Evolutionary conservation across 2,329 filamentous ascomycete genomes (phyloP).

Genomic region (Monilinia laxa): DNA sequence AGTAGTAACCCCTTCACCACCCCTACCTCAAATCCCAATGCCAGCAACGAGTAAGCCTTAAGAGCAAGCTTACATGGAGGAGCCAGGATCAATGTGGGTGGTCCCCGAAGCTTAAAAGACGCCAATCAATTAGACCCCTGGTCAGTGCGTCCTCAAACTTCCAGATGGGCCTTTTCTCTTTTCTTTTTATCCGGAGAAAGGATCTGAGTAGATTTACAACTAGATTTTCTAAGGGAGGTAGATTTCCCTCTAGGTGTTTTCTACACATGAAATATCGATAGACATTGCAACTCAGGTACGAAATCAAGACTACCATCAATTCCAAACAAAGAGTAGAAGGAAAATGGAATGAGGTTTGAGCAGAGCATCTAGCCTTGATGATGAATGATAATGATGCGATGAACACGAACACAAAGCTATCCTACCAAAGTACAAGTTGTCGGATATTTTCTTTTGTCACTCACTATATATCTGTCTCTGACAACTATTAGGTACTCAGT

Average conservation of each 20-base stretch:
- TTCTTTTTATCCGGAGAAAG: background rate
- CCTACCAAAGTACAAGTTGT: background rate
- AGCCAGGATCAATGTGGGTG: constrained; percentile 12
- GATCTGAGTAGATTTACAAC: background rate
- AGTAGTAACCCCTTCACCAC: background rate
- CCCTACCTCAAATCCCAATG: background rate
- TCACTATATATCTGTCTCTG: constrained; percentile 5
- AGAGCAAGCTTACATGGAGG: constrained; percentile 13
- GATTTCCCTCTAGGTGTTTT: background rate
- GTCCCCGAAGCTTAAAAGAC: constrained; percentile 25
- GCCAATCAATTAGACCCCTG: constrained; percentile 22
- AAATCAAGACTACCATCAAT: background rate
- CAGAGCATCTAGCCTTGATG: background rate
- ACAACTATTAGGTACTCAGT: background rate
- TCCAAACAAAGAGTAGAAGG: background rate
- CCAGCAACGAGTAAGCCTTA: constrained; percentile 12
- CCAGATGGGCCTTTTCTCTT: constrained; percentile 9
- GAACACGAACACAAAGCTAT: constrained; percentile 10
- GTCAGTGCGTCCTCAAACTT: constrained; percentile 15
- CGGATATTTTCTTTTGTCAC: constrained; percentile 14
- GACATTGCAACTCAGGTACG: background rate
- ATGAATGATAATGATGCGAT: background rate
- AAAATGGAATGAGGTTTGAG: background rate
- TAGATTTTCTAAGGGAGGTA: background rate
- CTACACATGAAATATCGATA: background rate